Evolutionary conservation across 2,329 filamentous ascomycete species (phyloP), one percentile per base, ranked within the genome.

Genomic region (Tolypocladium endophyticum): DNA sequence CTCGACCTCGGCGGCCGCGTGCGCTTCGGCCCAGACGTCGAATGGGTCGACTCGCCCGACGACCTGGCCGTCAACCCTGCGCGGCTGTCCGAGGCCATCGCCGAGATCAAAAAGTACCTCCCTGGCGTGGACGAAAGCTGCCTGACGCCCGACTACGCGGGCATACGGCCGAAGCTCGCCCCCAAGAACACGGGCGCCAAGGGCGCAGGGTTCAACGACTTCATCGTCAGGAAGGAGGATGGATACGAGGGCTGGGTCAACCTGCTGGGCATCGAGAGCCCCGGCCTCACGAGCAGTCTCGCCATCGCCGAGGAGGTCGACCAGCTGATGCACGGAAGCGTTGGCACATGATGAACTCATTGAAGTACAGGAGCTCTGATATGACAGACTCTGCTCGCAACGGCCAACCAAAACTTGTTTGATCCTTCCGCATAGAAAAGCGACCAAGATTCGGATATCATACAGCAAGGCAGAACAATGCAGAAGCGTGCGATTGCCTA

Each of bases 1-100:
- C 82, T 97, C 60, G 94, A 99, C 72, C 81, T 97, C 75, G 82
- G 79, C 0, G 92, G 93, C 0, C 84, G 90, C 0, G 81, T 97
- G 52, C 87, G 91, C 43, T 99, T 99, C 72, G 94, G 94, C 0
- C 94, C 94, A 0, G 94, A 99, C 70, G 89, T 97, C 18, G 91
- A 97, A 72, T 97, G 94, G 94, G 87, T 96, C 0, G 82, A 87
- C 56, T 76, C 79, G 1, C 85, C 91, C 0, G 74, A 76, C 11
- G 85, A 96, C 67, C 78, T 96, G n/a, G 77, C 79, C 1, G 87
- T 89, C 20, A 90, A 84, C 64, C 75, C 79, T 1, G 77, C 77
- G 28, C 80, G 89, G 16, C 76, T 96, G 59, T 71, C 76, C 1
- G 78, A 83, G 45, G 92, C 92, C 0, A 72, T 96, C 0, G 77